Evolutionary conservation across 2,329 filamentous ascomycete genomes (phyloP), one percentile per base, ranked within the genome.

Genomic region (Emydomyces testavorans): DNA sequence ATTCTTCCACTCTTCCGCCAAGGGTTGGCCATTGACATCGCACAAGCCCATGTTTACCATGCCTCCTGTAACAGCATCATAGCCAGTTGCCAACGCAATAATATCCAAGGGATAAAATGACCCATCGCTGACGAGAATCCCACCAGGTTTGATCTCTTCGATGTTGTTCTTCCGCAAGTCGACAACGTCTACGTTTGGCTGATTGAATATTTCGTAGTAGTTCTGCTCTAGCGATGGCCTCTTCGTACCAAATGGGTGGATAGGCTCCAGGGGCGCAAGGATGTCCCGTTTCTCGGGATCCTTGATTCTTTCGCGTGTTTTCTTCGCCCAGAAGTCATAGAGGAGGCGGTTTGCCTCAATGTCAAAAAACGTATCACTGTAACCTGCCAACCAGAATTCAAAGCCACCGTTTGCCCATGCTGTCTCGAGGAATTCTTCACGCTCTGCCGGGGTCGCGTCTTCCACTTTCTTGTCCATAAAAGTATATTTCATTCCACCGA

Each of bases 401-500:
- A 80, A 79, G 0, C 77, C 77, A 1, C 76, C 77, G 0, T 67
- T 59, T 2, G 62, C 45, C 70, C 72, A 80, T 6, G 73, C 57
- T 2, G 63, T 52, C 50, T 78, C 69, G 51, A 72, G 75, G 15
- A 72, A 62, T 1, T 64, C 65, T 50, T 73, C 66, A 0, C 74
- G 68, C 46, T 76, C 65, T 32, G 73, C 73, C 0, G 65, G 61
- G 0, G 64, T 65, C 39, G 72, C 74, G 36, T 77, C 73, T 38
- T 72, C 74, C 0, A 76, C 77, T 38, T 74, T 71, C 49, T 69
- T 72, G 54, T 76, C 63, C 2, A 63, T 48, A 54, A 70, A 74
- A 53, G 75, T 72, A 51, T 76, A 82, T 11, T 67, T 60, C 57
- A 82, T 76, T 0, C 80, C 79, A 2, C 67, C 72, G 53, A 77